phyloP scores from a whole-genome alignment of 768 basidiomycete species.

The Naematelia aurantialba region DNA sequence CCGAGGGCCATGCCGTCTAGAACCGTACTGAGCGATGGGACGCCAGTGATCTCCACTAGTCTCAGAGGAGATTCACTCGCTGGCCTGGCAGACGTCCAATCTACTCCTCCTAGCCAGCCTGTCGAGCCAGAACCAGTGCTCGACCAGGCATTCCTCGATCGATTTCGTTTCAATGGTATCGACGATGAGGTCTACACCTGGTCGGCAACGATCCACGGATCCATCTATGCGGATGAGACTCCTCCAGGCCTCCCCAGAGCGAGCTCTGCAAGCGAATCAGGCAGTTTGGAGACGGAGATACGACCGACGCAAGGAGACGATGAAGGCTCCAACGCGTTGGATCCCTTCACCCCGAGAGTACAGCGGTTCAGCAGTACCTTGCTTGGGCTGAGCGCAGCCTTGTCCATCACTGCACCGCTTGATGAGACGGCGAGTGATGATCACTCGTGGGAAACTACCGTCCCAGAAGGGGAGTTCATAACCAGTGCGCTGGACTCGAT shows the following conservation, averaged over 20 bases:
- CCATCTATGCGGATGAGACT: neutral
- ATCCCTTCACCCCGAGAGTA: too few species aligned
- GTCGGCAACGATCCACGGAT: neutral
- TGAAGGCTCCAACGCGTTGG: too few species aligned
- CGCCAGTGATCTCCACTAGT: neutral
- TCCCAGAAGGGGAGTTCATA: neutral
- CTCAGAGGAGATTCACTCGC: neutral
- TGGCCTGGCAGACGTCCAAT: neutral
- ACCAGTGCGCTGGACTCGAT: neutral
- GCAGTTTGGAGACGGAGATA: too few species aligned
- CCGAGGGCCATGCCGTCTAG: too few species aligned
- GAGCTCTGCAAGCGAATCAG: neutral
- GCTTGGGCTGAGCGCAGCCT: neutral
- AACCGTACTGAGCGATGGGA: neutral
- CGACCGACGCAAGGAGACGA: neutral
- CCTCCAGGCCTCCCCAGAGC: neutral
- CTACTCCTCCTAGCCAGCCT: neutral
- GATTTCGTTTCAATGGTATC: neutral
- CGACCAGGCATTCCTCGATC: neutral
- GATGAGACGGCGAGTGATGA: neutral
- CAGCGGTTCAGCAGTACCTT: too few species aligned
- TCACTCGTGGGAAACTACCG: neutral
- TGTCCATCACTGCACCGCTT: neutral
- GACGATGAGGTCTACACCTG: neutral
- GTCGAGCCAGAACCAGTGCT: neutral